A percentile compares a stretch with the other conserved stretches of the same genome.
phyloP scores from a whole-genome alignment of 202 grass and related monocot genomes.

The Brachypodium distachyon region DNA sequence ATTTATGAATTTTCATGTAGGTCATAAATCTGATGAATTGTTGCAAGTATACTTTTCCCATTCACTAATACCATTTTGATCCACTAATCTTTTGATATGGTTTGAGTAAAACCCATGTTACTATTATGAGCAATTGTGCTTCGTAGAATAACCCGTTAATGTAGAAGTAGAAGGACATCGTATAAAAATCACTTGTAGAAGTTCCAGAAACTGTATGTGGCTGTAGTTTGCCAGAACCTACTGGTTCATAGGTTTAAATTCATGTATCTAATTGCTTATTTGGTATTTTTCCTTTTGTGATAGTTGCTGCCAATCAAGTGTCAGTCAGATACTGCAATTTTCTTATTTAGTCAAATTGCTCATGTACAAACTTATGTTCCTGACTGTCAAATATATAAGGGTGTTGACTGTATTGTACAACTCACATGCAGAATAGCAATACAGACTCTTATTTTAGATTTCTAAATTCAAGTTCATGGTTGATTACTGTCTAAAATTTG shows the following conservation, averaged over 20 bases:
- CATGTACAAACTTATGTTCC: neutral
- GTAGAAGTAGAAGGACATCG: neutral
- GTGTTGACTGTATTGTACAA: neutral
- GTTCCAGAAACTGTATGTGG: neutral
- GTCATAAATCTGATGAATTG: neutral
- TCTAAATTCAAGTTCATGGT: neutral
- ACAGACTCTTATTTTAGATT: conserved; percentile 1
- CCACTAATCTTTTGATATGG: neutral
- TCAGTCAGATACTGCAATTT: neutral
- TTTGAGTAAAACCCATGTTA: neutral
- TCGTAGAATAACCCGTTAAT: neutral
- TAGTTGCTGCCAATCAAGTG: neutral
- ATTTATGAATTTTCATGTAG: neutral
- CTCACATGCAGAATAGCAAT: neutral
- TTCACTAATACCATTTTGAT: neutral
- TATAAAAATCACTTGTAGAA: neutral
- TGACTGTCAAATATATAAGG: neutral
- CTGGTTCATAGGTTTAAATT: neutral
- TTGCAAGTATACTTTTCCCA: neutral
- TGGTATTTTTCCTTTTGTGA: neutral
- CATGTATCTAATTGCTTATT: neutral
- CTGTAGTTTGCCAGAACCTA: neutral
- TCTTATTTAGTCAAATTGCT: neutral
- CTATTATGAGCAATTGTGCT: neutral
- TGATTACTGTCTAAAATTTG: neutral